phyloP scores from a whole-genome alignment of 169 alveolate genomes.

The Plasmodium cynomolgi region DNA sequence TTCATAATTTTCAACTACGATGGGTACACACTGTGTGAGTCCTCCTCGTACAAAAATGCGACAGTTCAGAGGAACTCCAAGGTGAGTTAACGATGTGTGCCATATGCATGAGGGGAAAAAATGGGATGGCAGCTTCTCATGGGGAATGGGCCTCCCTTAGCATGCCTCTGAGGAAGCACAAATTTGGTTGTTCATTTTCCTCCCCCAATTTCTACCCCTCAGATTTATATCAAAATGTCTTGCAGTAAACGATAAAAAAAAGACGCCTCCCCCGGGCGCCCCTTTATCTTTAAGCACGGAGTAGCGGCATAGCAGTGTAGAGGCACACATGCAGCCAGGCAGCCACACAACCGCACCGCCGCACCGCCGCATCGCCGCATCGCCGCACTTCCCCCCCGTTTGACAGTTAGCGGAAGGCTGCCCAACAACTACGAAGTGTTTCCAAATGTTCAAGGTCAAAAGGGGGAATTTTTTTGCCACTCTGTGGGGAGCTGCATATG shows the following conservation, averaged over 20 bases:
- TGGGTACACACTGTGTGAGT: conserved; percentile 64
- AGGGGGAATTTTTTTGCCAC: not conserved
- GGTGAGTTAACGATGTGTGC: conserved; percentile 10
- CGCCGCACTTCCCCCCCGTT: not conserved
- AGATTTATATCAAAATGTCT: conserved; percentile 75
- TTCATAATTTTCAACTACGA: conserved; percentile 53
- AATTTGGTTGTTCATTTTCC: not conserved
- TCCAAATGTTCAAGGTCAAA: conserved; percentile 71
- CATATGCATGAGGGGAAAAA: not conserved
- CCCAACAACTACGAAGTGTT: conserved; percentile 61
- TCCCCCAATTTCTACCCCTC: conserved; percentile 1
- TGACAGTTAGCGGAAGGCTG: conserved; percentile 38
- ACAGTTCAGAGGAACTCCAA: conserved; percentile 36
- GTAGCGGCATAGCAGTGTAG: not conserved
- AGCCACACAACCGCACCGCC: not conserved
- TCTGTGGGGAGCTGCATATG: not conserved
- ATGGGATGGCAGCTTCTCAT: not conserved
- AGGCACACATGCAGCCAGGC: not conserved
- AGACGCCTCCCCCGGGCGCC: not conserved
- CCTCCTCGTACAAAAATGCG: conserved; percentile 63
- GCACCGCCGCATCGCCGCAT: not conserved
- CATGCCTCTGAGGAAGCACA: not conserved
- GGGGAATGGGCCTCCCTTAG: not conserved
- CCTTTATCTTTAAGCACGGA: conserved; percentile 1
- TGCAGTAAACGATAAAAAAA: conserved; percentile 51